These are phyloP conservation scores for Rubus idaeus DNA, from an alignment of 306 rosid genomes.

Conservation along the genomic window DNA sequence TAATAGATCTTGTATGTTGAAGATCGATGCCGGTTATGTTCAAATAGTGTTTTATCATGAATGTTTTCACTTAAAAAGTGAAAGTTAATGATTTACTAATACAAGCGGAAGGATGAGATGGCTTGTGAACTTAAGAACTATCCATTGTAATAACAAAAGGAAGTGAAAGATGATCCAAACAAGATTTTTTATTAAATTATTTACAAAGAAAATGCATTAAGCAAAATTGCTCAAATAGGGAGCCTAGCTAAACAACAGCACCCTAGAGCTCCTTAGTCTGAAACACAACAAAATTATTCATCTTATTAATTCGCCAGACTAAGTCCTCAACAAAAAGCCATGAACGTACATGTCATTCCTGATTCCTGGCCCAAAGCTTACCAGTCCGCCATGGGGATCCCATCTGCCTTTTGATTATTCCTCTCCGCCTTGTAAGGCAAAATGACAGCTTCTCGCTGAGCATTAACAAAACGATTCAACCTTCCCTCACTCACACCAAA, in stretches of 20 bases:
- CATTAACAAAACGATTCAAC: constrained; percentile 24
- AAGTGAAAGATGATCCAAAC: too few relatives aligned
- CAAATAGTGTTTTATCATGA: too few relatives aligned
- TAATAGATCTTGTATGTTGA: too few relatives aligned
- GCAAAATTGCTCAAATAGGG: background rate
- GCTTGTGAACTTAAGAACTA: too few relatives aligned
- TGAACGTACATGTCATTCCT: background rate
- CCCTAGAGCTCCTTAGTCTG: background rate
- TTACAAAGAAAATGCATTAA: background rate
- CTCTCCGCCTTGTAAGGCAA: constrained; percentile 32
- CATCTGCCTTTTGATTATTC: background rate
- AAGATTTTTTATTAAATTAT: too few relatives aligned
- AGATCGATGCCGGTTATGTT: too few relatives aligned
- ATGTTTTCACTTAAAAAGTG: too few relatives aligned
- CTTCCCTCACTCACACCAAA: constrained; percentile 58
- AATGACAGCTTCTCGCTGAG: constrained; percentile 55
- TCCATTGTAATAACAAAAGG: too few relatives aligned
- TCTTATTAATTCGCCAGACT: background rate
- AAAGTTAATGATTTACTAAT: too few relatives aligned
- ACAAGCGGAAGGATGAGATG: too few relatives aligned
- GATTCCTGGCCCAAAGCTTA: background rate
- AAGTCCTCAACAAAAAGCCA: background rate
- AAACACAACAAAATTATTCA: background rate
- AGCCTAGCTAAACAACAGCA: background rate
- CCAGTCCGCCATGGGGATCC: background rate